phyloP scores from a whole-genome alignment of 768 basidiomycete genomes.

The Russula foetens region DNA sequence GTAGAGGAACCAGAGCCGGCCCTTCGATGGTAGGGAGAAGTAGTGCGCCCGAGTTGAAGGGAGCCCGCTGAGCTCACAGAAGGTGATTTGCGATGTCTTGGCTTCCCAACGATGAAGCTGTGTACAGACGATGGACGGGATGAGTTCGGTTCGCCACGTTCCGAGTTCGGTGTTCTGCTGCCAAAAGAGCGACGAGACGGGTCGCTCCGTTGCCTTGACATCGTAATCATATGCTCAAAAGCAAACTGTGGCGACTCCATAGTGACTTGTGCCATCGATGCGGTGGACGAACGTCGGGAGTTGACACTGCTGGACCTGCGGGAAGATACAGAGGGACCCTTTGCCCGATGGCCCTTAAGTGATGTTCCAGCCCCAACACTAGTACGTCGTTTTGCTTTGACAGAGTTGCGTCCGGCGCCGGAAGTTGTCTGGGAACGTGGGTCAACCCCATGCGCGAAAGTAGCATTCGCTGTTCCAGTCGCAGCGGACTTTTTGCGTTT shows the following conservation, averaged over 20 bases:
- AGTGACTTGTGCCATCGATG: slow-evolving; percentile 38
- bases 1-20: slow-evolving; percentile 79
- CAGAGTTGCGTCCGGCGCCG: slow-evolving; percentile 25
- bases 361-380: slow-evolving; percentile 31
- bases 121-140: slow-evolving; percentile 82
- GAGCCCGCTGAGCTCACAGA: slow-evolving; percentile 74
- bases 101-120: slow-evolving; percentile 56
- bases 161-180: slow-evolving; percentile 82
- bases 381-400: slow-evolving; percentile 39
- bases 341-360: slow-evolving; percentile 43
- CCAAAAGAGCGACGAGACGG: slow-evolving; percentile 66
- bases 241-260: slow-evolving; percentile 47
- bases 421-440: slow-evolving; percentile 9
- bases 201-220: slow-evolving; percentile 37
- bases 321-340: slow-evolving; percentile 69
- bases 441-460: slow-evolving; percentile 10
- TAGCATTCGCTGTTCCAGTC: slow-evolving; percentile 9
- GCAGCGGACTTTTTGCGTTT: slow-evolving; percentile 59
- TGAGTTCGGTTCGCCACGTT: slow-evolving; percentile 57
- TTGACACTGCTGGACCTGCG: slow-evolving; percentile 88
- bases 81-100: slow-evolving; percentile 63
- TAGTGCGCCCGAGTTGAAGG: slow-evolving; percentile 41
- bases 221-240: slow-evolving; percentile 33
- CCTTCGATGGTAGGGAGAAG: slow-evolving; percentile 78
- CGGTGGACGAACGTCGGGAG: slow-evolving; percentile 61